phyloP scores from a whole-genome alignment of 495 filamentous ascomycete genomes.

The Penicillium goetzii region DNA sequence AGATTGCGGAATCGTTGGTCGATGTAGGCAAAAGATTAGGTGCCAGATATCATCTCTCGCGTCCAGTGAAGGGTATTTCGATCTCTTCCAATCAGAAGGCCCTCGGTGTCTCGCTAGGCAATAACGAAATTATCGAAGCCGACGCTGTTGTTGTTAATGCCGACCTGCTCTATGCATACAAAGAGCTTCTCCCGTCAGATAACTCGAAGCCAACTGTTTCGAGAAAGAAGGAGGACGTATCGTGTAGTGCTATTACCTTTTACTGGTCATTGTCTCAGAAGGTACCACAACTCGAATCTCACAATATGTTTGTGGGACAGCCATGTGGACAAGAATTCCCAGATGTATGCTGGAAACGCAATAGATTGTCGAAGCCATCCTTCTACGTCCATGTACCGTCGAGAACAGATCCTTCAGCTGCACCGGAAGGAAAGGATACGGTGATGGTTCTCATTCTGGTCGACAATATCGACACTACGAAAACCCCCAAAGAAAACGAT shows the following conservation, averaged over 20 bases:
- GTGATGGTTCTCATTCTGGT: conserved; percentile 69
- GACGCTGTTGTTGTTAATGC: conserved; percentile 69
- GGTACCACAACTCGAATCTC: conserved; percentile 60
- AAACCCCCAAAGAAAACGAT: conserved; percentile 2
- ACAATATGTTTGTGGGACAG: conserved; percentile 75
- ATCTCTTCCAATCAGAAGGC: conserved; percentile 1
- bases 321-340: conserved; percentile 69
- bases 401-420: conserved; percentile 63
- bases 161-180: conserved; percentile 71
- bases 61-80: background rate
- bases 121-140: conserved; percentile 54
- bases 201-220: conserved; percentile 41
- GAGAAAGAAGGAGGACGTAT: conserved; percentile 51
- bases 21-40: conserved; percentile 4
- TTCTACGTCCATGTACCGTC: conserved; percentile 76
- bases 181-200: conserved; percentile 57
- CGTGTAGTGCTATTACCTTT: conserved; percentile 72
- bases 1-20: conserved; percentile 4
- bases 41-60: background rate
- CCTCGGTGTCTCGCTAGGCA: conserved; percentile 14
- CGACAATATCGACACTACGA: conserved; percentile 54
- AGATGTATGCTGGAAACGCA: conserved; percentile 65
- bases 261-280: conserved; percentile 65
- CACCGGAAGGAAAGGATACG: conserved; percentile 59
- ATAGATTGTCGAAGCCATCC: conserved; percentile 60